phyloP scores from a whole-genome alignment of 805 yeast genomes.

The Metschnikowia gelsemii region DNA sequence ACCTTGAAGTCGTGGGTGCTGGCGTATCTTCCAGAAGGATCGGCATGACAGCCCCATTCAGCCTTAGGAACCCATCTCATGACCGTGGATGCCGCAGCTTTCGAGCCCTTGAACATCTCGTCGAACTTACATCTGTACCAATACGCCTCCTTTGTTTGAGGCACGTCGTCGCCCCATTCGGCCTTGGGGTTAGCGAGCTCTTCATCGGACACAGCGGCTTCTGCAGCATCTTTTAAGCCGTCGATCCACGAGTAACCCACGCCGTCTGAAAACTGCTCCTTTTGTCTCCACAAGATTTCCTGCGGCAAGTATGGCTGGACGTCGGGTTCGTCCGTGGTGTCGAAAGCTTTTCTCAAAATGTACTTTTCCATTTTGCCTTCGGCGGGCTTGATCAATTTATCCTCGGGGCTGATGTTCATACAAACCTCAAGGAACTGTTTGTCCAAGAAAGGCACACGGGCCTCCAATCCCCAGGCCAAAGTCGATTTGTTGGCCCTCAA shows the following conservation, averaged over 20 bases:
- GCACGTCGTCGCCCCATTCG: constrained; percentile 94
- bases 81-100: constrained; percentile 93
- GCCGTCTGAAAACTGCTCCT: constrained; percentile 99
- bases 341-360: constrained; percentile 96
- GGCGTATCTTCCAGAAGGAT: constrained; percentile 97
- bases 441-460: constrained; percentile 98
- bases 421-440: constrained; percentile 85
- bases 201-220: constrained; percentile 82
- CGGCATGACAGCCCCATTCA: constrained; percentile 99
- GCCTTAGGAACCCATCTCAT: constrained; percentile 99
- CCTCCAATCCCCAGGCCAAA: constrained; percentile 99
- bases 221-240: constrained; percentile 94
- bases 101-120: constrained; percentile 75
- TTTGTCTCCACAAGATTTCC: constrained; percentile 98
- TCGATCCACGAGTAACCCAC: constrained; percentile 99
- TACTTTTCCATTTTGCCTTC: constrained; percentile 89
- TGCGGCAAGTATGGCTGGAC: constrained; percentile 88
- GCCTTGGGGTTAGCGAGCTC: constrained; percentile 87
- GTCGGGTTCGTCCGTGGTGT: constrained; percentile 78
- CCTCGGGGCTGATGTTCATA: constrained; percentile 93
- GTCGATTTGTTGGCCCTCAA: constrained; percentile 98
- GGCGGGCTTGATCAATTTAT: constrained; percentile 74
- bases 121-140: constrained; percentile 98
- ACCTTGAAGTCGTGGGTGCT: constrained; percentile 72
- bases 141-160: constrained; percentile 98